phyloP scores from a whole-genome alignment of 805 yeast species.

The Barnettozyma pratensis region DNA sequence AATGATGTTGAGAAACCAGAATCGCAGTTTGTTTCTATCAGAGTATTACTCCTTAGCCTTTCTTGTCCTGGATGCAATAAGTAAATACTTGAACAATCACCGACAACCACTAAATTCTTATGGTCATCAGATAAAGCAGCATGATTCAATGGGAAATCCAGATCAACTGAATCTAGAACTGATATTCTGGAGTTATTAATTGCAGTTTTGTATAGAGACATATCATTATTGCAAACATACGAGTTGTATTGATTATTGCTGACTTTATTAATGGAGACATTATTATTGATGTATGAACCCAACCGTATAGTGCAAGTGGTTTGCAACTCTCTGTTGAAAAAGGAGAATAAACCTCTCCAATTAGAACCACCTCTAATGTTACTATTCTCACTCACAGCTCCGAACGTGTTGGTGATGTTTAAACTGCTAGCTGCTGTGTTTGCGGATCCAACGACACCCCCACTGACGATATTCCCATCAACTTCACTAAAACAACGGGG shows the following conservation, averaged over 20 bases:
- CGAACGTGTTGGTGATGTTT: constrained; percentile 11
- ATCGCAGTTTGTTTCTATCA: constrained; percentile 58
- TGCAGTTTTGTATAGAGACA: constrained; percentile 59
- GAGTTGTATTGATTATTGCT: constrained; percentile 46
- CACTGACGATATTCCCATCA: constrained; percentile 48
- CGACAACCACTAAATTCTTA: constrained; percentile 58
- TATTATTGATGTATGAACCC: constrained; percentile 82
- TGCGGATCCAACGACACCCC: constrained; percentile 42
- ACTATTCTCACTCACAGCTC: neutral
- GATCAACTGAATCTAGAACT: constrained; percentile 37
- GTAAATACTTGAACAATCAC: constrained; percentile 69
- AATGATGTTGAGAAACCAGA: constrained; percentile 81
- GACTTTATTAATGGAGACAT: constrained; percentile 51
- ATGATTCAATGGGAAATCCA: constrained; percentile 70
- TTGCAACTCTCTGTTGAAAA: constrained; percentile 47
- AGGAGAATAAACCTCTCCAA: constrained; percentile 61
- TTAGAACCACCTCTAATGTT: constrained; percentile 28
- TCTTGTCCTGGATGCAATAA: constrained; percentile 38
- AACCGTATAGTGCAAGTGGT: constrained; percentile 46
- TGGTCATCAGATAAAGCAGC: constrained; percentile 63
- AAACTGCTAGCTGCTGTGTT: constrained; percentile 12
- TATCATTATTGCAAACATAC: constrained; percentile 81
- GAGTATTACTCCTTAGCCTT: constrained; percentile 27
- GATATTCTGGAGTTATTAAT: constrained; percentile 44
- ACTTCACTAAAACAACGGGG: constrained; percentile 67